Conservation (phyloP, 352 stramenopile genomes). For the Thraustotheca clavata region DNA sequence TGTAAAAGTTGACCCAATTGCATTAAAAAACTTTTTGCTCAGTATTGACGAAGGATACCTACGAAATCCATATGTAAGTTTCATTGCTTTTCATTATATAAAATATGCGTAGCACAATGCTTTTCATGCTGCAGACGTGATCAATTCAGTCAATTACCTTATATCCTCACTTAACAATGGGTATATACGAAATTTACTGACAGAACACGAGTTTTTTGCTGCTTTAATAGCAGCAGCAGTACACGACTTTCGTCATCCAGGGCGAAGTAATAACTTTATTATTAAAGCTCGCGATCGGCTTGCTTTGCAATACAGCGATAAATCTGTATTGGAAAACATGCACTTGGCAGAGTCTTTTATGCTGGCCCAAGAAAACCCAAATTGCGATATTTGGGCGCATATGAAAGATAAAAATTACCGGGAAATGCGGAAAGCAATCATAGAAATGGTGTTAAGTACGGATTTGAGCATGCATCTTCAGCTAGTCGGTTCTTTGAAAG, state of each 20-base stretch:
- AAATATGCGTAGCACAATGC: conserved; percentile 20
- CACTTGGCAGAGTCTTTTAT: conserved; percentile 26
- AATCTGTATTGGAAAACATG: conserved; percentile 28
- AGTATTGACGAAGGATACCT: conserved; percentile 12
- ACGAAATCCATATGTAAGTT: conserved; percentile 18
- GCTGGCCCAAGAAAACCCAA: conserved; percentile 16
- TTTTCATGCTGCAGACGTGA: conserved; percentile 18
- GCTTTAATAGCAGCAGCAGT: conserved; percentile 25
- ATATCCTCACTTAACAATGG: conserved; percentile 14
- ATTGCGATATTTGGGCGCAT: conserved; percentile 15
- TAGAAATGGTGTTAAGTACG: conserved; percentile 25
- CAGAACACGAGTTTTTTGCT: conserved; percentile 18
- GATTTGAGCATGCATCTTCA: conserved; percentile 25
- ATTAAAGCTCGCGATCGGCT: conserved; percentile 25
- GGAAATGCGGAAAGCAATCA: conserved; percentile 20
- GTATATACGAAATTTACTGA: conserved; percentile 14
- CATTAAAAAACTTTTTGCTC: conserved; percentile 21
- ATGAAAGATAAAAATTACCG: conserved; percentile 24
- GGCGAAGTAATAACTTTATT: conserved; percentile 26
- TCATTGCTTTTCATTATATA: too few relatives aligned
- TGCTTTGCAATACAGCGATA: conserved; percentile 27
- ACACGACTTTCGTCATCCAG: conserved; percentile 28
- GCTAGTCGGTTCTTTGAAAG: conserved; percentile 20
- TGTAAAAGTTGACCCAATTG: conserved; percentile 27
- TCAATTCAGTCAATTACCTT: conserved; percentile 21